These are phyloP conservation scores for Oryza coarctata DNA, from an alignment of 176 grass and related monocot species.

Conservation along the genomic window DNA sequence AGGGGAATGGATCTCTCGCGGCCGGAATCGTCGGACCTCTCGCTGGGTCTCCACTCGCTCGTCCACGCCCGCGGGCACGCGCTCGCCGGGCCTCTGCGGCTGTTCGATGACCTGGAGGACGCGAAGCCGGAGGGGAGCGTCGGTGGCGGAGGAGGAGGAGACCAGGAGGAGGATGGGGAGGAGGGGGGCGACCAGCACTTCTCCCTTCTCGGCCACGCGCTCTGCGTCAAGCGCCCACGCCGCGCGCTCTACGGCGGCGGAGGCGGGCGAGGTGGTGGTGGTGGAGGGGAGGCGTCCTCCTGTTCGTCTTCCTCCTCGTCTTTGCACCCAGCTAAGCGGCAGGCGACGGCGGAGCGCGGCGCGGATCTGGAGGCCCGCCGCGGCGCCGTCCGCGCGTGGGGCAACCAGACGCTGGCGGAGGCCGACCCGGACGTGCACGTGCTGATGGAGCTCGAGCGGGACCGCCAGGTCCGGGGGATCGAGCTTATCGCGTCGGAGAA, in stretches of 20 bases:
- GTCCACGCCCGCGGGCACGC: slow-evolving; percentile 29
- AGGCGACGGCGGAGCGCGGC: slow-evolving; percentile 3
- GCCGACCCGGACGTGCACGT: slow-evolving; percentile 76
- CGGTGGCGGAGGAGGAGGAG: background rate
- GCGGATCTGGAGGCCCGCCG: slow-evolving; percentile 66
- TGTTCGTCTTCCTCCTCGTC: slow-evolving; percentile 62
- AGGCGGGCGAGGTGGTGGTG: background rate
- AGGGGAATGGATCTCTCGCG: slow-evolving; percentile 68
- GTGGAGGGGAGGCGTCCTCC: slow-evolving; percentile 39
- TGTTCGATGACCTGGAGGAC: slow-evolving; percentile 51
- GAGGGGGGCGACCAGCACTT: slow-evolving; percentile 55
- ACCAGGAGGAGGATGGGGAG: slow-evolving; percentile 15
- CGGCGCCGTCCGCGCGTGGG: slow-evolving; percentile 63
- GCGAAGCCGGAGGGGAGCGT: slow-evolving; percentile 32
- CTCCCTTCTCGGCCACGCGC: slow-evolving; percentile 72
- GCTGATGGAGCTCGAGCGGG: slow-evolving; percentile 79
- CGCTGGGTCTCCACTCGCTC: slow-evolving; percentile 66
- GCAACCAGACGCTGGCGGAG: slow-evolving; percentile 67
- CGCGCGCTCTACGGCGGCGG: slow-evolving; percentile 27
- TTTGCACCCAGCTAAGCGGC: slow-evolving; percentile 48
- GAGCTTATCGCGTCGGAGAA: slow-evolving; percentile 98
- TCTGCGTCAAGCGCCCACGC: slow-evolving; percentile 86
- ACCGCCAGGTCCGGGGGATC: slow-evolving; percentile 87
- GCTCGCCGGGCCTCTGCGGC: slow-evolving; percentile 31
- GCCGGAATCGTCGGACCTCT: slow-evolving; percentile 63